Base-by-base conservation (phyloP, 2,329 filamentous ascomycete genomes). In the Colletotrichum eremochloae region DNA sequence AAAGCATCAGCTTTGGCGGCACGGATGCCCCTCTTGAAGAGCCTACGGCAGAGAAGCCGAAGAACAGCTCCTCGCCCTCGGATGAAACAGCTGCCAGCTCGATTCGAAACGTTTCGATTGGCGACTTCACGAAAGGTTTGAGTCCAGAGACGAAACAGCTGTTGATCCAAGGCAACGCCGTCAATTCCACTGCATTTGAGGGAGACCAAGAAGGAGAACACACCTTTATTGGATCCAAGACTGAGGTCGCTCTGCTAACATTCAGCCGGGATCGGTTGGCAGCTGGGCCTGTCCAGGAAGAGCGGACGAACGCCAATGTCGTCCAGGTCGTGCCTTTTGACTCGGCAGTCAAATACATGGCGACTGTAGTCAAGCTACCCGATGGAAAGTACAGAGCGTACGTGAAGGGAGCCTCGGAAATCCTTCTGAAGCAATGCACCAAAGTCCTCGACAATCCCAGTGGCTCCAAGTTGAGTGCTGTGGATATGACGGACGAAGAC, bases 141-240 rank as follows among this genome's bases (percentile, higher is more conserved):
- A 74, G 76, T 8, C 42, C 79, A 0, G 70, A 76, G 8, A 69
- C 75, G 5, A 76, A 79, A 11, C 81, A 80, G 60, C 77, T 81
- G 3, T 81, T 93, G 70, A 85, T 88, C 58, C 87, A 93, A 67
- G 92, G 91, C 4, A 91, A 93, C 72, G 86, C 88, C 14, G 82
- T 92, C 75, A 93, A 93, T 77, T 93, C 91, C 0, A 92, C 91
- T 0, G 91, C 91, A 1, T 93, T 93, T 75, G 90, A 93, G 77
- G 87, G 88, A 7, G 89, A 91, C 55, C 86, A 89, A 55, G 86
- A 91, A 53, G 90, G 90, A 42, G 84, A 86, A 71, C 76, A 67
- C 29, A 81, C 87, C 0, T 95, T 93, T 75, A 87, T 94, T 74
- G 93, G 93, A 40, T 94, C 92, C 6, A 94, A 94, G 81, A 95